phyloP scores from a whole-genome alignment of 768 basidiomycete species.

The Coprinopsis cinerea region DNA sequence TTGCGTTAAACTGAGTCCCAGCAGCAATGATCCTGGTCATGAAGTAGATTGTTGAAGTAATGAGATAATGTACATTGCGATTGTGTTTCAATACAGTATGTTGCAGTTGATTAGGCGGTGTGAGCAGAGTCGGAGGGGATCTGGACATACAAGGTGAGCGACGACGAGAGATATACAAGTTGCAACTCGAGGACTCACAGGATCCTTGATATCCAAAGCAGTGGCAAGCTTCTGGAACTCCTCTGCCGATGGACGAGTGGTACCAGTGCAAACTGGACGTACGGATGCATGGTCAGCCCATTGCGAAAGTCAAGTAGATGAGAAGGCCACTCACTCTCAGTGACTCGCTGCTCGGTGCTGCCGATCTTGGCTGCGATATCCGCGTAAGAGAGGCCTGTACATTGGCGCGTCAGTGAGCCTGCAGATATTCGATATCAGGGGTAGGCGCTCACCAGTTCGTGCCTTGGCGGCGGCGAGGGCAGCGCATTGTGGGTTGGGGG shows the following conservation, averaged over 20 bases:
- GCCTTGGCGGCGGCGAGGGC: conserved; percentile 50
- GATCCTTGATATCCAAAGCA: conserved; percentile 34
- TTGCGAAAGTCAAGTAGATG: background rate
- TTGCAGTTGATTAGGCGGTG: background rate
- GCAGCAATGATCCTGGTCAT: background rate
- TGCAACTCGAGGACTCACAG: conserved; percentile 24
- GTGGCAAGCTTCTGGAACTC: conserved; percentile 47
- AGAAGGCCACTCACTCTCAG: conserved; percentile 39
- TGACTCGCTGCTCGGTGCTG: conserved; percentile 39
- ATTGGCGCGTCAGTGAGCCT: background rate
- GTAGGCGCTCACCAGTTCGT: conserved; percentile 35
- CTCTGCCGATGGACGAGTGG: conserved; percentile 30
- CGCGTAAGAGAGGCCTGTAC: conserved; percentile 41
- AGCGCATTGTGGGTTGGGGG: conserved; percentile 50
- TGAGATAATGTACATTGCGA: too few relatives aligned
- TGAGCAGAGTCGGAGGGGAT: background rate
- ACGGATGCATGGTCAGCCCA: background rate
- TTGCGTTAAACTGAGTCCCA: background rate
- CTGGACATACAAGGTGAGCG: conserved; percentile 23
- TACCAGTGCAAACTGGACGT: conserved; percentile 43
- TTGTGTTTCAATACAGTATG: background rate
- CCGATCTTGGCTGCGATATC: conserved; percentile 43
- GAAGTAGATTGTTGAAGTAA: background rate
- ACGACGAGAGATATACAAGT: conserved; percentile 35
- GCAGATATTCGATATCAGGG: background rate